A percentile compares a stretch with the other conserved stretches of the same genome.
phyloP scores from a whole-genome alignment of 805 yeast genomes.

The Myxozyma kluyveri region DNA sequence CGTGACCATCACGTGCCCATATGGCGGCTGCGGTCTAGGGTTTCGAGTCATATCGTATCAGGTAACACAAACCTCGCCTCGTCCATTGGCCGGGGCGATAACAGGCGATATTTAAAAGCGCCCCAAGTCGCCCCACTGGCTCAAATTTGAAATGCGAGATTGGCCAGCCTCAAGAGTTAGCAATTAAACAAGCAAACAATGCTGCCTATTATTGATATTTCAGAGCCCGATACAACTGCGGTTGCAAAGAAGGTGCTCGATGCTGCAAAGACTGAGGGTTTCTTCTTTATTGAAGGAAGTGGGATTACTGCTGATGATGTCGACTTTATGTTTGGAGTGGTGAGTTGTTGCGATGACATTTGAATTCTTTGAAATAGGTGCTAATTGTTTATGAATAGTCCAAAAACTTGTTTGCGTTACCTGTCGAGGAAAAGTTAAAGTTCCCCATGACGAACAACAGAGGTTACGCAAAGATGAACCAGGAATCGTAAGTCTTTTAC shows the following conservation, averaged over 20 bases:
- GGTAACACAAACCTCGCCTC: no score
- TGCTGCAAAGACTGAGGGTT: slow-evolving; percentile 65
- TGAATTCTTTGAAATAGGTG: background rate
- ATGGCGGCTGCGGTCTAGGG: no score
- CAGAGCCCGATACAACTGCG: slow-evolving; percentile 39
- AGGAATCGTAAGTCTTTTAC: slow-evolving; percentile 45
- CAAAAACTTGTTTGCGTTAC: slow-evolving; percentile 50
- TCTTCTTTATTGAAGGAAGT: slow-evolving; percentile 65
- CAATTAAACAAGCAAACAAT: slow-evolving; percentile 6
- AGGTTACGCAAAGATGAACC: slow-evolving; percentile 58
- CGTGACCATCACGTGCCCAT: no score
- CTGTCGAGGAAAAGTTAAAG: slow-evolving; percentile 50
- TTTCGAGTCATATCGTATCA: no score
- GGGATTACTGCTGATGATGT: slow-evolving; percentile 58
- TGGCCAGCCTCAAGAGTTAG: no score
- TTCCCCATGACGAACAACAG: slow-evolving; percentile 56
- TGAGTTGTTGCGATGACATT: slow-evolving; percentile 3
- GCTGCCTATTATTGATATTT: slow-evolving; percentile 49
- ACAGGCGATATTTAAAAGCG: no score
- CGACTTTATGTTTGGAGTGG: slow-evolving; percentile 47
- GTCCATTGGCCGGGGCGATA: no score
- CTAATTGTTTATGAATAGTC: slow-evolving; percentile 35
- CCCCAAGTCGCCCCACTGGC: no score
- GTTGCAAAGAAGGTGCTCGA: slow-evolving; percentile 53
- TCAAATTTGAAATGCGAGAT: no score